phyloP scores from a whole-genome alignment of 192 early-diverging fungal species.

The Entomortierella lignicola region DNA sequence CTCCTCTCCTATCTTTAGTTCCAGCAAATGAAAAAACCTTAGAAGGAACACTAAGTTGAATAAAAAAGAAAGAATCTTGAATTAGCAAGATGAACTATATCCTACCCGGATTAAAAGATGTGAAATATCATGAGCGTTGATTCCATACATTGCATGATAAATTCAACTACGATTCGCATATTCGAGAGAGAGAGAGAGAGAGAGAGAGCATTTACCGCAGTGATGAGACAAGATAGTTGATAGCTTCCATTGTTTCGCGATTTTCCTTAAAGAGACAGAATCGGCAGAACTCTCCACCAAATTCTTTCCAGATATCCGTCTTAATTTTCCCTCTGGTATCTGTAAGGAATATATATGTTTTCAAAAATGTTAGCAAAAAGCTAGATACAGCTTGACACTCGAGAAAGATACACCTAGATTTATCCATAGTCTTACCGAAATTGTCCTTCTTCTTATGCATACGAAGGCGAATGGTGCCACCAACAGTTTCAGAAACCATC shows the following conservation, averaged over 20 bases:
- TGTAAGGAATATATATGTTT: neutral
- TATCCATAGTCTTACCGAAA: constrained; percentile 18
- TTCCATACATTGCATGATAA: neutral
- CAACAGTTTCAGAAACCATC: constrained; percentile 61
- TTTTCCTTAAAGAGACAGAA: constrained; percentile 96
- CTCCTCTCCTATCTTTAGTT: constrained; percentile 93
- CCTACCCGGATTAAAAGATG: too few species aligned
- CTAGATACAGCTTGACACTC: too few species aligned
- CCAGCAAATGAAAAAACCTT: constrained; percentile 87
- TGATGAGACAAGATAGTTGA: constrained; percentile 68
- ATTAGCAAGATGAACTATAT: too few species aligned
- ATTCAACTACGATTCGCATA: too few species aligned
- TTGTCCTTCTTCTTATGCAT: constrained; percentile 55
- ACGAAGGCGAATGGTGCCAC: constrained; percentile 58
- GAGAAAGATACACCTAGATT: too few species aligned
- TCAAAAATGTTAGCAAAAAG: too few species aligned
- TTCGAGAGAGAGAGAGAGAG: neutral
- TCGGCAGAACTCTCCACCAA: constrained; percentile 79
- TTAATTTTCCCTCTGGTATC: constrained; percentile 42
- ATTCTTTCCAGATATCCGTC: constrained; percentile 61
- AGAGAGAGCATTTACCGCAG: constrained; percentile 24
- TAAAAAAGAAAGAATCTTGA: too few species aligned
- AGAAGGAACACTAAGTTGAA: constrained; percentile 51
- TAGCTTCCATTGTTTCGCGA: constrained; percentile 89
- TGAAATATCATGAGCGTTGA: neutral